These are phyloP conservation scores for Paraleonurus japonicus DNA, from an alignment of 257 asterid genomes.

Conservation along the genomic window DNA sequence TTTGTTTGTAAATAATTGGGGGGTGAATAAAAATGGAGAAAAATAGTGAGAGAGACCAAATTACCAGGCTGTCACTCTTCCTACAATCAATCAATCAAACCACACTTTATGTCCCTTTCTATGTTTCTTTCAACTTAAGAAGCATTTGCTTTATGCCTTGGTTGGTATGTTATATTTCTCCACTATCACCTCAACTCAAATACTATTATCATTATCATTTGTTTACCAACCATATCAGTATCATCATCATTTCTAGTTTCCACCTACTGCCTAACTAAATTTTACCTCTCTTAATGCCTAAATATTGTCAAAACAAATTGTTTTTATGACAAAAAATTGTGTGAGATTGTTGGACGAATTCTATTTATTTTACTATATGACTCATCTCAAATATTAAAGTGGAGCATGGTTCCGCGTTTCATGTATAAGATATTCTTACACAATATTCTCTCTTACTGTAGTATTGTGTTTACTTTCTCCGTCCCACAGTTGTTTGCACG, in stretches of 20 bases:
- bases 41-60: slow-evolving; percentile 34
- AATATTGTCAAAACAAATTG: no score
- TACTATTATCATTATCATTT: slow-evolving; percentile 38
- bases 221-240: slow-evolving; percentile 39
- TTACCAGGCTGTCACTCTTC: slow-evolving; percentile 56
- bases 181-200: slow-evolving; percentile 22
- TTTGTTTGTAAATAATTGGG: no score
- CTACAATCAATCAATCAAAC: slow-evolving; percentile 44
- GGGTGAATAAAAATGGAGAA: no score
- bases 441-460: no score
- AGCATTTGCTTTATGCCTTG: slow-evolving; percentile 31
- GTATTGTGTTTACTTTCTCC: no score
- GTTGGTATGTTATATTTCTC: slow-evolving; percentile 40
- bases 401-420: no score
- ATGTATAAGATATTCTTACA: no score
- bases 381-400: no score
- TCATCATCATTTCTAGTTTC: slow-evolving; percentile 21
- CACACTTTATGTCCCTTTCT: slow-evolving; percentile 63
- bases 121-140: slow-evolving; percentile 55
- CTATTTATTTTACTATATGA: no score
- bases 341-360: no score
- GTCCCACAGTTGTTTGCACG: no score
- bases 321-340: no score
- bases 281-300: neutral
- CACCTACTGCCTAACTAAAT: neutral